Evolutionary conservation across 805 yeast species (phyloP), one percentile per base, ranked within the genome.

Genomic region (Wickerhamomyces hampshirensis): DNA sequence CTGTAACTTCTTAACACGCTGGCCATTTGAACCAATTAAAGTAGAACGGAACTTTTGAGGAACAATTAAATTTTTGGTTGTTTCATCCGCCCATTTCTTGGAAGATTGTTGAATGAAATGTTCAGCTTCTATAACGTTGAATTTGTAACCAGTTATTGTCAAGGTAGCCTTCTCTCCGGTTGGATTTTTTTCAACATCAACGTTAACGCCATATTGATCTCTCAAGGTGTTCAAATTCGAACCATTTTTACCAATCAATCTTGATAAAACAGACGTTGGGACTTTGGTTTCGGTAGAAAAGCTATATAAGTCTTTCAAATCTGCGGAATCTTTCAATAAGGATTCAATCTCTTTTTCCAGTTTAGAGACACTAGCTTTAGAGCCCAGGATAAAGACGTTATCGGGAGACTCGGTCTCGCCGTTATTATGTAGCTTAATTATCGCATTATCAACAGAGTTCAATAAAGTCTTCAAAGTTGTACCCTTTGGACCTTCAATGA

Each of bases 211-310:
- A 51, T 69, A 86, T 52, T 84, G 82, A 8, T 83, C 85, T 44
- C 83, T 72, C 42, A 87, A 59, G 33, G 74, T 66, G 48, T 75
- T 74, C 54, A 93, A 63, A 55, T 78, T 77, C 29, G 85, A 65
- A 38, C 99, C 98, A 42, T 77, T 84, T 56, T 82, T 84, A 48
- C 99, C 99, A 59, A 93, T 87, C 36, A 94, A 69, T 62, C 93
- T 79, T 19, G 93, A 73, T 41, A 91, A 65, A 32, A 77, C 74
- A 34, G 69, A 63, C 3, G 77, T 60, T 43, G 96, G 94, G 55
- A 87, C 78, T 21, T 66, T 68, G 35, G 81, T 55, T 27, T 63
- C 60, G 14, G 73, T 63, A 31, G 39, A 54, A 48, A 63, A 70
- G 30, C 68, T 65, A 38, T 66, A 59, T 24, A 66, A 60, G 28